A percentile compares a stretch with the other conserved stretches of the same genome.
Conservation (phyloP, 1,284 basidiomycete genomes). For the Mycena sp. region DNA sequence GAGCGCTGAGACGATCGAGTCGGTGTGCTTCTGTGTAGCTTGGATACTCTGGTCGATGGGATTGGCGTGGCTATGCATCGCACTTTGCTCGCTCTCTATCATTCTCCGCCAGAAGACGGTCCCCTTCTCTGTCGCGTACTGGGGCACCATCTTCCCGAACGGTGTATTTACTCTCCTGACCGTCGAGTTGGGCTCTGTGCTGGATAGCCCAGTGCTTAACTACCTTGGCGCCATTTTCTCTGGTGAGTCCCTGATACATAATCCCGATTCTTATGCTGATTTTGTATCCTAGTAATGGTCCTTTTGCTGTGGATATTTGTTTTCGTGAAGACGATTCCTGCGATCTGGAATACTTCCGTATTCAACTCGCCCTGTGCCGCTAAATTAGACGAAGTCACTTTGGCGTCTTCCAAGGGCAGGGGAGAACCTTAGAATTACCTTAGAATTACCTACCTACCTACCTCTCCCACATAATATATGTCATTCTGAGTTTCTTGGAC, state of each 20-base stretch:
- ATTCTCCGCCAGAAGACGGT: slow-evolving; percentile 49
- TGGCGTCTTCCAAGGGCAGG: too few species aligned
- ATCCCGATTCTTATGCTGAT: not conserved
- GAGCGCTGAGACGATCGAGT: slow-evolving; percentile 45
- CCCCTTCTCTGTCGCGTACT: slow-evolving; percentile 60
- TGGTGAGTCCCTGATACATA: slow-evolving; percentile 36
- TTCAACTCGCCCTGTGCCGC: slow-evolving; percentile 24
- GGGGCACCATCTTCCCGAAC: slow-evolving; percentile 71
- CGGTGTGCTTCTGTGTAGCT: slow-evolving; percentile 55
- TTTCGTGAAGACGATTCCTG: slow-evolving; percentile 31
- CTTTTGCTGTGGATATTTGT: slow-evolving; percentile 67
- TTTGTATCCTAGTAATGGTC: slow-evolving; percentile 46
- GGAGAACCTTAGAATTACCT: too few species aligned
- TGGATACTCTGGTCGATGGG: slow-evolving; percentile 64
- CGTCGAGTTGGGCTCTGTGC: slow-evolving; percentile 57
- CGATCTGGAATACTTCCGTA: slow-evolving; percentile 22
- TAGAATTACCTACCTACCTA: too few species aligned
- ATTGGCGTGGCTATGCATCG: slow-evolving; percentile 63
- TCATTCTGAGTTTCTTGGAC: too few species aligned
- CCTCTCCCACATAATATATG: too few species aligned
- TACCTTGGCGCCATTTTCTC: slow-evolving; percentile 54
- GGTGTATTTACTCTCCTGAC: slow-evolving; percentile 76
- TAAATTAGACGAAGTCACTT: slow-evolving; percentile 18
- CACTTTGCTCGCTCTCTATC: slow-evolving; percentile 53
- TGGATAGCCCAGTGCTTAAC: slow-evolving; percentile 46